Base-by-base conservation (phyloP, 768 basidiomycete species). In the Serendipita vermifera region DNA sequence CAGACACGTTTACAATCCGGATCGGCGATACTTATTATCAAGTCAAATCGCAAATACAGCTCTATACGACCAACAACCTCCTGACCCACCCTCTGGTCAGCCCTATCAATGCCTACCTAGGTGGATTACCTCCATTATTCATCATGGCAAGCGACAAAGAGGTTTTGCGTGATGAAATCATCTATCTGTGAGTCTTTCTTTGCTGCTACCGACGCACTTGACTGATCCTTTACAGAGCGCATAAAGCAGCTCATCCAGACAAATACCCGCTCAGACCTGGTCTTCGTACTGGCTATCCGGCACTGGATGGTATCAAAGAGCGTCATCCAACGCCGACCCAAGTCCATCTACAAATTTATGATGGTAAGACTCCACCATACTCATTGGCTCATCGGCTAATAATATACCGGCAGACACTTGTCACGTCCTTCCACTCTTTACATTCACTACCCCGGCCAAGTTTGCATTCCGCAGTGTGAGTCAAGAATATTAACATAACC, bases 341-440 rank as follows among this genome's bases (percentile, higher is more conserved):
- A 56, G 90, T 94, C 15, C 92, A 97, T 70, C 72, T 97, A 9
- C 92, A 97, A 67, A 81, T 96, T 1, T 96, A 91, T 64, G 92
- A 97, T 64, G 90, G 81, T 81, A 59, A 31, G 72, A 54, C 0
- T 24, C 36, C 54, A 15, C 27, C 14, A 29, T 33, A 40, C 26
- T n/a, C 43, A 40, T 26, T 22, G 31, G 33, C 27, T 26, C 56
- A 55, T 54, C 40, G 55, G 29, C 33, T 38, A 55, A 36, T 55
- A 17, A 56, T 36, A 5, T 17, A 35, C 43, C 5, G 32, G 32
- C 58, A 83, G 81, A 88, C 77, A 83, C 82, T 73, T 82, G 82
- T 55, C 84, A 87, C 68, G 85, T 85, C 33, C 68, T 83, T 57
- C 83, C 84, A 1, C 75, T 86, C 5, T 84, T 86, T 66, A 82